Evolutionary conservation across 1,284 basidiomycete genomes (phyloP).

Genomic region (Fomitiporia mediterranea): DNA sequence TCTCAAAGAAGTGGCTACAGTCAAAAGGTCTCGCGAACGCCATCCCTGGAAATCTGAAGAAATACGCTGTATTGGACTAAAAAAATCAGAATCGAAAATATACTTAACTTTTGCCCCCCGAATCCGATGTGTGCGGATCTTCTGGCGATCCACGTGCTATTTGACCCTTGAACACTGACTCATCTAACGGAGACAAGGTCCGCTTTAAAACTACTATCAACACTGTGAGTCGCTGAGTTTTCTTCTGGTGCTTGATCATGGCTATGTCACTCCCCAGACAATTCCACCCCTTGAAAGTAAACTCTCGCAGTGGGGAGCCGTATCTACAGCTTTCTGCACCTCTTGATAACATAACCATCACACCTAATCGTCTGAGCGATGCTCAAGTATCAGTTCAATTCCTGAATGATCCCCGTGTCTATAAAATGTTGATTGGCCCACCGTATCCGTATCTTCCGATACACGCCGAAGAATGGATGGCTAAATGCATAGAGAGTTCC

Average conservation of each 20-base stretch:
- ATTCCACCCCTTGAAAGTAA: constrained; percentile 21
- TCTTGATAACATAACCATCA: constrained; percentile 26
- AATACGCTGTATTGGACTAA: constrained; percentile 86
- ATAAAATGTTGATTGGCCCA: constrained; percentile 21
- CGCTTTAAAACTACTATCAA: too few species aligned
- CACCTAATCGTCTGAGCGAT: constrained; percentile 23
- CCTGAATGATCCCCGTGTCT: constrained; percentile 23
- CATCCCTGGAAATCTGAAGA: constrained; percentile 82
- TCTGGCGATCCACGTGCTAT: neutral
- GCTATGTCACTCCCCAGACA: neutral
- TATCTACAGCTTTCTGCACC: constrained; percentile 24
- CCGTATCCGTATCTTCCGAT: constrained; percentile 23
- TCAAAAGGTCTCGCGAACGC: constrained; percentile 75
- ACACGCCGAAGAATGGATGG: constrained; percentile 22
- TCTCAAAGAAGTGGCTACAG: constrained; percentile 93
- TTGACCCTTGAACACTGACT: too few species aligned
- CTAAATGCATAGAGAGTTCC: constrained; percentile 1
- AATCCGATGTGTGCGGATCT: neutral
- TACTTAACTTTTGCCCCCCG: constrained; percentile 13
- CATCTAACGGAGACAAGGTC: neutral
- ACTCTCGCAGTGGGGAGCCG: constrained; percentile 23
- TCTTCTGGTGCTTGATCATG: too few species aligned
- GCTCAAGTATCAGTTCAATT: constrained; percentile 12
- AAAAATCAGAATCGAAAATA: too few species aligned
- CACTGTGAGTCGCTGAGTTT: neutral